Conservation (phyloP, 1,139 yeast genomes). For the Yamadazyma siamensis region DNA sequence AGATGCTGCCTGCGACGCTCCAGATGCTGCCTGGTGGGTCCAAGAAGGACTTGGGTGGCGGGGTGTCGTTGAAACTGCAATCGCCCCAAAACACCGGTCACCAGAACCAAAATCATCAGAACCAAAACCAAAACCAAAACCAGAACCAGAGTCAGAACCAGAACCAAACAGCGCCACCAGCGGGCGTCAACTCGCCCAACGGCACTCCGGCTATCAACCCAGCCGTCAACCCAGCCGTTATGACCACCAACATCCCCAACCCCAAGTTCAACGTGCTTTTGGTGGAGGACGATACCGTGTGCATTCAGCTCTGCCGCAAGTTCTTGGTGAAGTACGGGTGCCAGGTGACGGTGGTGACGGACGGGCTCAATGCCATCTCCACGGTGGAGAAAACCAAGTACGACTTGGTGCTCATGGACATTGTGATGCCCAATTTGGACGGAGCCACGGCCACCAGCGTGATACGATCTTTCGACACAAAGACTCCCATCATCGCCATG, state of each 20-base stretch:
- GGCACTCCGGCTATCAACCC: slow-evolving; percentile 2
- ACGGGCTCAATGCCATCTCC: slow-evolving; percentile 85
- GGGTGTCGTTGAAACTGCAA: slow-evolving; percentile 1
- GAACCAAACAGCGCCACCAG: slow-evolving; percentile 8
- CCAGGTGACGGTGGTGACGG: slow-evolving; percentile 87
- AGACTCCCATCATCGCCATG: slow-evolving; percentile 91
- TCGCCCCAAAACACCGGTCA: slow-evolving; percentile 5
- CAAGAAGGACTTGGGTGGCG: too few species aligned
- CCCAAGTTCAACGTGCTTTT: slow-evolving; percentile 66
- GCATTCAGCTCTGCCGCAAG: slow-evolving; percentile 73
- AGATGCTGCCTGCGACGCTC: background rate
- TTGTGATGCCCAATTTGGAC: slow-evolving; percentile 90
- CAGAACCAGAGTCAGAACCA: too few species aligned
- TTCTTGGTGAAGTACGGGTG: slow-evolving; percentile 87
- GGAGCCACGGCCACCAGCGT: slow-evolving; percentile 92
- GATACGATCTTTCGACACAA: slow-evolving; percentile 76
- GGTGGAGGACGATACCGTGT: slow-evolving; percentile 85
- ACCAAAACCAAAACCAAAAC: too few species aligned
- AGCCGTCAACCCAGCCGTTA: slow-evolving; percentile 14
- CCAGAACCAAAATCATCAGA: too few species aligned
- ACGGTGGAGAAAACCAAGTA: slow-evolving; percentile 73
- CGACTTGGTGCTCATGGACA: slow-evolving; percentile 88
- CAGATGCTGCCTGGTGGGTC: background rate
- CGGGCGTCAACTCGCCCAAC: background rate
- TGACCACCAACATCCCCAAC: slow-evolving; percentile 33